A percentile compares a stretch with the other conserved stretches of the same genome.
Conservation (phyloP, 768 basidiomycete genomes). For the Boletus pseudo-olivaceus region DNA sequence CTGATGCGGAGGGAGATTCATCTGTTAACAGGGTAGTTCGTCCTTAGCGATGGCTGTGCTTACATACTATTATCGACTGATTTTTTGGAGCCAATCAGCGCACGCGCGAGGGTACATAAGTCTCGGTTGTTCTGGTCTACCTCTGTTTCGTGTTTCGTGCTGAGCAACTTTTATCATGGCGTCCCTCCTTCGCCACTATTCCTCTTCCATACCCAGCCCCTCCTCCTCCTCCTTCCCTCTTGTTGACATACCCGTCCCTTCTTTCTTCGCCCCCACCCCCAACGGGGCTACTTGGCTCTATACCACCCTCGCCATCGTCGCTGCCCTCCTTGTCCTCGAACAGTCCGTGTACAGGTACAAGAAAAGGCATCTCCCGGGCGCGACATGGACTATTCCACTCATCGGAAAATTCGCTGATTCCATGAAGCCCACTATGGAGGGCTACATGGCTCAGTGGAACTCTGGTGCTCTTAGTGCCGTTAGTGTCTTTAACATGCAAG, state of each 20-base stretch:
- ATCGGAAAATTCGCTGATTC: constrained; percentile 97
- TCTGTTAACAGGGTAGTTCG: background rate
- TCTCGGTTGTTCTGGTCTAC: background rate
- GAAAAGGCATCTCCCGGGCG: constrained; percentile 85
- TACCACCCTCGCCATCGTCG: constrained; percentile 65
- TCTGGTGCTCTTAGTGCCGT: constrained; percentile 83
- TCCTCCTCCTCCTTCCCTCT: constrained; percentile 41
- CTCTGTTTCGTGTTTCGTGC: background rate
- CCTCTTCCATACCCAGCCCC: constrained; percentile 36
- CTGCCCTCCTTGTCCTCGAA: constrained; percentile 78
- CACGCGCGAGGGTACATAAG: constrained; percentile 1
- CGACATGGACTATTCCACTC: constrained; percentile 91
- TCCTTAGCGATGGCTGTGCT: constrained; percentile 13
- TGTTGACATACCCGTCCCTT: constrained; percentile 45
- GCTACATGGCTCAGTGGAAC: constrained; percentile 90
- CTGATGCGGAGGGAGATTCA: background rate
- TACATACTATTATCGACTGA: constrained; percentile 17
- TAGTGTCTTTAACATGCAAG: constrained; percentile 97
- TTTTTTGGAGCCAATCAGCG: constrained; percentile 26
- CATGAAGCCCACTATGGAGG: constrained; percentile 85
- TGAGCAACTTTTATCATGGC: constrained; percentile 27
- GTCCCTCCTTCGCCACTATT: constrained; percentile 28
- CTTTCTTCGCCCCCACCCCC: constrained; percentile 37
- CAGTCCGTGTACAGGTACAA: constrained; percentile 87
- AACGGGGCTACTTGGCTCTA: constrained; percentile 49